Conservation (phyloP, 169 alveolate genomes). For the Plasmodium fragile region DNA sequence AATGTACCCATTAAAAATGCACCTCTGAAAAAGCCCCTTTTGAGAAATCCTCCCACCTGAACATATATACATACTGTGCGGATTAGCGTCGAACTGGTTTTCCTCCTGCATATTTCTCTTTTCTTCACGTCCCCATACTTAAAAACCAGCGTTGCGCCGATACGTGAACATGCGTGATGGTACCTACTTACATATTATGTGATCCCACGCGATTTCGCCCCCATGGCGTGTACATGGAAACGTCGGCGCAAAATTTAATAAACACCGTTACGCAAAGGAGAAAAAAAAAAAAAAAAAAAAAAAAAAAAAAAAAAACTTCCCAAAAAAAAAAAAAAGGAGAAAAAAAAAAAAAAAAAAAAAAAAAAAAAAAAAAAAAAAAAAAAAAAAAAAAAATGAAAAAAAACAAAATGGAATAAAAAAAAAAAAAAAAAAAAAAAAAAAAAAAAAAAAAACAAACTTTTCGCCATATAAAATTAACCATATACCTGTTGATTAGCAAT, state of each 20-base stretch:
- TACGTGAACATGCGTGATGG: background rate
- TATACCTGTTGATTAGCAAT: background rate
- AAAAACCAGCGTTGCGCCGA: background rate
- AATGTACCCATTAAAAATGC: background rate
- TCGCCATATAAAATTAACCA: background rate
- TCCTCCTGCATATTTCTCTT: background rate
- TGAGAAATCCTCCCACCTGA: background rate
- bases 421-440: background rate
- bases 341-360: background rate
- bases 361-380: background rate
- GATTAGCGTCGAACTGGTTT: background rate
- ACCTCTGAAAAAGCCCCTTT: background rate
- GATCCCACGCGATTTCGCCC: background rate
- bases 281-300: background rate
- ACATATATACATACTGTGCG: background rate
- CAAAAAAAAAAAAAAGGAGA: background rate
- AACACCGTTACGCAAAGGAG: background rate
- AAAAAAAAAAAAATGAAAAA: background rate
- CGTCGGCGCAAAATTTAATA: background rate
- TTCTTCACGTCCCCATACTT: background rate
- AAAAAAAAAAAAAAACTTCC: background rate
- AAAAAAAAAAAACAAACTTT: background rate
- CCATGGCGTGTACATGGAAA: background rate
- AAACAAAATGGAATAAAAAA: no score
- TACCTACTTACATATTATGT: background rate